Percentiles rank a stretch among this genome's conserved stretches.
Evolutionary conservation across 495 filamentous ascomycete species (phyloP).

Genomic region (Rusavskia elegans): DNA sequence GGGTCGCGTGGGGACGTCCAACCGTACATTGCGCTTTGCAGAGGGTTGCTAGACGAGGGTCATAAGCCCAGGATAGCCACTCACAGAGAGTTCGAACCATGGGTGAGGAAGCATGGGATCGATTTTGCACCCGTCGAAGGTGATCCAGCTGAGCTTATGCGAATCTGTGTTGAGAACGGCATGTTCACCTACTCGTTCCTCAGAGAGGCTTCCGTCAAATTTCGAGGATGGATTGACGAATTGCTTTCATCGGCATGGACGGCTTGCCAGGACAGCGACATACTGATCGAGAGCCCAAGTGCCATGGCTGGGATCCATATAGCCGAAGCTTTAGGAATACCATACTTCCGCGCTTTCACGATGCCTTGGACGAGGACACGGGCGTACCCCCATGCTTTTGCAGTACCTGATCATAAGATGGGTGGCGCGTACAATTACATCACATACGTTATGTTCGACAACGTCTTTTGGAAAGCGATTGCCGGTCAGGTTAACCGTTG

Average conservation of each 20-base stretch:
- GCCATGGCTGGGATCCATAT: conserved; percentile 98
- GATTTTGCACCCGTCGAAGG: conserved; percentile 78
- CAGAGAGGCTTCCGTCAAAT: conserved; percentile 70
- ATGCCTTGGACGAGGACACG: conserved; percentile 98
- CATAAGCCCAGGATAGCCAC: conserved; percentile 82
- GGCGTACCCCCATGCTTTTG: conserved; percentile 93
- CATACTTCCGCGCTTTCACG: conserved; percentile 94
- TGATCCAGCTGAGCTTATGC: conserved; percentile 88
- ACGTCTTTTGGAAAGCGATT: conserved; percentile 88
- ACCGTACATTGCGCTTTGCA: conserved; percentile 93
- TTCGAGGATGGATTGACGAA: conserved; percentile 86
- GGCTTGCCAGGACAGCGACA: conserved; percentile 73
- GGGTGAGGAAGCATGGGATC: conserved; percentile 84
- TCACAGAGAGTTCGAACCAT: conserved; percentile 73
- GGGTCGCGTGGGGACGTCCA: conserved; percentile 94
- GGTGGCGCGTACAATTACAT: conserved; percentile 90
- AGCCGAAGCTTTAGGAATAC: conserved; percentile 84
- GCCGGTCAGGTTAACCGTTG: conserved; percentile 86
- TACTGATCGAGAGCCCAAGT: conserved; percentile 89
- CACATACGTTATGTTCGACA: conserved; percentile 95
- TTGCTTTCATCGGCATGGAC: conserved; percentile 70
- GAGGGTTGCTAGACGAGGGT: conserved; percentile 73
- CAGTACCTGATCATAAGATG: conserved; percentile 86
- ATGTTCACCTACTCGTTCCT: conserved; percentile 94
- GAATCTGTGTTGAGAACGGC: conserved; percentile 88